These are phyloP conservation scores for Boletus rubroflammeus DNA, from an alignment of 768 basidiomycete genomes.

Conservation along the genomic window DNA sequence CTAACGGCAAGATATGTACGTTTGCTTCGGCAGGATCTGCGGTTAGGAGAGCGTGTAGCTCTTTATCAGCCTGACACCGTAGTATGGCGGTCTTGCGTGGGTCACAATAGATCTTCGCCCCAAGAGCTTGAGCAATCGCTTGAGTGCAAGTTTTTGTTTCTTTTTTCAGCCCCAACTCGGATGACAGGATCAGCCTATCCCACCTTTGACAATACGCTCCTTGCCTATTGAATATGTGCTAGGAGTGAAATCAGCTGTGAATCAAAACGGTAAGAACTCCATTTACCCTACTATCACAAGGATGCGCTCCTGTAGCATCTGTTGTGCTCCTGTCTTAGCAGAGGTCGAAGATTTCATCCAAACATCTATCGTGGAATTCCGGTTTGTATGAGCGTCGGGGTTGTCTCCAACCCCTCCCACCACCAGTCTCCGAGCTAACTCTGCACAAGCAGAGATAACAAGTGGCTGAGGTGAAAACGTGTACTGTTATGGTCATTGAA, in stretches of 20 bases:
- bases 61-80: slow-evolving; percentile 79
- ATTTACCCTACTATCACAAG: slow-evolving; percentile 73
- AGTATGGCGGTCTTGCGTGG: slow-evolving; percentile 77
- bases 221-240: slow-evolving; percentile 98
- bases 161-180: neutral
- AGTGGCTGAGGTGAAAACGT: slow-evolving; percentile 94
- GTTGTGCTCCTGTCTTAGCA: slow-evolving; percentile 31
- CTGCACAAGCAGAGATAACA: slow-evolving; percentile 90
- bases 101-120: slow-evolving; percentile 87
- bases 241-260: slow-evolving; percentile 1
- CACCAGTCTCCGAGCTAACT: slow-evolving; percentile 62
- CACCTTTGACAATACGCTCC: slow-evolving; percentile 95
- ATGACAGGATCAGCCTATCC: neutral
- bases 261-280: neutral
- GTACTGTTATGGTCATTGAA: slow-evolving; percentile 48
- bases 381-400: slow-evolving; percentile 18
- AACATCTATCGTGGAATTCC: slow-evolving; percentile 42
- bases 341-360: slow-evolving; percentile 44
- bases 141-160: neutral
- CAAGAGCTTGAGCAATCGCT: slow-evolving; percentile 84
- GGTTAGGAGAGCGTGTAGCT: slow-evolving; percentile 75
- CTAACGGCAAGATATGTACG: slow-evolving; percentile 85
- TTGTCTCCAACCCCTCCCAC: slow-evolving; percentile 36
- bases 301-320: slow-evolving; percentile 36
- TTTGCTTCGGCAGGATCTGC: slow-evolving; percentile 68